phyloP scores from a whole-genome alignment of 2,329 filamentous ascomycete genomes.

The Phialophora verrucosa region DNA sequence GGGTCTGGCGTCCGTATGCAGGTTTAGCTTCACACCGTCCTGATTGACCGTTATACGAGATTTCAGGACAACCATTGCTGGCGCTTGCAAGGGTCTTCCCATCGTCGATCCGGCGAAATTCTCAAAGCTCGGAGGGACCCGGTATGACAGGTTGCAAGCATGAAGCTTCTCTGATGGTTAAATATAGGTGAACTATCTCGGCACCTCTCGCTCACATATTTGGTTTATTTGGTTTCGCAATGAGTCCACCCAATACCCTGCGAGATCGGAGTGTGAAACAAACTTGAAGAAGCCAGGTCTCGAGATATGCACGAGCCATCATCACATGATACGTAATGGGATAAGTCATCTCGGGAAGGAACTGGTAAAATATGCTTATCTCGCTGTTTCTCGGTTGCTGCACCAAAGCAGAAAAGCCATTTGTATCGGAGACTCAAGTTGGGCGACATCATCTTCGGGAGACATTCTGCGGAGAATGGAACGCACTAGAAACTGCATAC shows the following conservation, averaged over 20 bases:
- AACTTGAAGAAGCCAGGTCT: neutral
- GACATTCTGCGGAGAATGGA: neutral
- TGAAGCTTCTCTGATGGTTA: neutral
- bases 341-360: neutral
- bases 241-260: neutral
- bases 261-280: neutral
- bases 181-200: neutral
- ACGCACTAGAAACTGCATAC: constrained; percentile 4
- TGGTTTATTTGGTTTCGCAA: no score
- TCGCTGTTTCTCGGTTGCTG: constrained; percentile 1
- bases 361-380: neutral
- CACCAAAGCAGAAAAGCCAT: neutral
- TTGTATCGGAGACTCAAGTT: neutral
- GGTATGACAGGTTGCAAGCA: neutral
- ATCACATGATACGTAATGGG: neutral
- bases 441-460: neutral
- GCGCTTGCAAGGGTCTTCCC: neutral
- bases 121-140: neutral
- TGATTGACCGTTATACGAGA: constrained; percentile 5
- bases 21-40: constrained; percentile 7
- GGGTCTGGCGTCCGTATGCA: constrained; percentile 1
- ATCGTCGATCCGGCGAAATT: neutral
- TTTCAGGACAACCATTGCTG: constrained; percentile 7
- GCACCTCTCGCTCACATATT: neutral
- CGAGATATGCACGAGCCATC: constrained; percentile 3